These are phyloP conservation scores for Pseudodiploospora longispora DNA, from an alignment of 2,329 filamentous ascomycete genomes.

Conservation along the genomic window DNA sequence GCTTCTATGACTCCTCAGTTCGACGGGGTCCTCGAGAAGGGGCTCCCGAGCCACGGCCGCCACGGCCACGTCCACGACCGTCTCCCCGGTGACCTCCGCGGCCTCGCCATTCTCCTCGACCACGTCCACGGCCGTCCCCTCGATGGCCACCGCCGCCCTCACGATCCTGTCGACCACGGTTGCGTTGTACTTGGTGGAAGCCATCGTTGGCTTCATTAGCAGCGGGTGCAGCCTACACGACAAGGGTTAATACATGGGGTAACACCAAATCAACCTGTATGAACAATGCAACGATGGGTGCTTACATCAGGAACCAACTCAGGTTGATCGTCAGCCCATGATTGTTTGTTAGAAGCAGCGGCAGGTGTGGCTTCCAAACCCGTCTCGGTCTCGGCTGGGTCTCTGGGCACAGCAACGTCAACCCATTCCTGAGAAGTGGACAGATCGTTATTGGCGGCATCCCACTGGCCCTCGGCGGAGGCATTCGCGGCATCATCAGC, in stretches of 20 bases:
- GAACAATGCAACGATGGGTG: slow-evolving; percentile 1
- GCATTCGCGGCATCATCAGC: slow-evolving; percentile 47
- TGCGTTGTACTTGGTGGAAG: slow-evolving; percentile 64
- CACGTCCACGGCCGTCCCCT: slow-evolving; percentile 28
- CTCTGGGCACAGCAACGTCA: slow-evolving; percentile 56
- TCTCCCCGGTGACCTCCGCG: slow-evolving; percentile 44
- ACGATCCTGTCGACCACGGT: slow-evolving; percentile 46
- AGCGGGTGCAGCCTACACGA: slow-evolving; percentile 25
- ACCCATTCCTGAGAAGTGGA: slow-evolving; percentile 63
- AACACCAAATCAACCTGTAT: neutral
- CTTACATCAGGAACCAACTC: slow-evolving; percentile 40
- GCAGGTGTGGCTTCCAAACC: slow-evolving; percentile 50
- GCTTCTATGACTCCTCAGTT: slow-evolving; percentile 30
- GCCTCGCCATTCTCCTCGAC: slow-evolving; percentile 43
- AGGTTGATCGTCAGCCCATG: slow-evolving; percentile 77
- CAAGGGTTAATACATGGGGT: slow-evolving; percentile 2
- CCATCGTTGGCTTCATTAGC: slow-evolving; percentile 48
- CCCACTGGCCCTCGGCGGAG: slow-evolving; percentile 61
- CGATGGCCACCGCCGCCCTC: slow-evolving; percentile 34
- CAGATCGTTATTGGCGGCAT: slow-evolving; percentile 35
- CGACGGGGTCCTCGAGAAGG: slow-evolving; percentile 29
- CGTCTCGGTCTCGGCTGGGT: slow-evolving; percentile 66
- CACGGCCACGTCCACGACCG: slow-evolving; percentile 34
- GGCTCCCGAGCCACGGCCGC: slow-evolving; percentile 27
- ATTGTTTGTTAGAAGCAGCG: slow-evolving; percentile 47